Evolutionary conservation across 1,284 basidiomycete species (phyloP), one percentile per base, ranked within the genome.

Genomic region (Heterobasidion parviporum): DNA sequence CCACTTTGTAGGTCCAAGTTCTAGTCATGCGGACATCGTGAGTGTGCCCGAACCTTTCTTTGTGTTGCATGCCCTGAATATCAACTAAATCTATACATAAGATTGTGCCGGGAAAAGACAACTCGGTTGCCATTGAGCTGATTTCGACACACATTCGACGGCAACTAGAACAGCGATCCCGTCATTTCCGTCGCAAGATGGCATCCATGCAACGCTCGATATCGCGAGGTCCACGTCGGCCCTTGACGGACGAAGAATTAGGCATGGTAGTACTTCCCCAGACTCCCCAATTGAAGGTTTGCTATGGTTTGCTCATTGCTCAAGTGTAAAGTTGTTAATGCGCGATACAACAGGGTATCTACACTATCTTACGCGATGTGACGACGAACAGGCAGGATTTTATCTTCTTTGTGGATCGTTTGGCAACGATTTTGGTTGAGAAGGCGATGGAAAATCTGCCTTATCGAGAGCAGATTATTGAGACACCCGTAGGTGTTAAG

Each of bases 61-160:
- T 20, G 10, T 48, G 26, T 9, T 3, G 46, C 26, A 12, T 16
- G 4, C 9, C 18, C 6, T 8, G 7, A 48, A 14, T 10, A 10
- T 14, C 10, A 14, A 16, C 10, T 48, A 6, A 26, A 12, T 36
- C 15, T 34, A 32, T 10, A 44, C 7, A 34, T 2, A 61, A 96
- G 93, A 94, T 97, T 60, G 94, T 97, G 8, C 94, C 94, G 0
- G 94, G 94, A 2, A 81, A 81, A 7, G 83, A 92, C 61, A 97
- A 97, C 65, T 70, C 81, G 15, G 87, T 91, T n/a, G 94, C 96
- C 4, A 94, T 98, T 58, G 94, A 97, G 55, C 78, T 99, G 18
- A 94, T 99, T 56, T 86, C 89, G 20, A 94, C 92, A 1, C 96
- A 98, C 67, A 85, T 98, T 59, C 83, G 87, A 52, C 81, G 87